Conservation (phyloP, 306 rosid species). For the Malus fusca region DNA sequence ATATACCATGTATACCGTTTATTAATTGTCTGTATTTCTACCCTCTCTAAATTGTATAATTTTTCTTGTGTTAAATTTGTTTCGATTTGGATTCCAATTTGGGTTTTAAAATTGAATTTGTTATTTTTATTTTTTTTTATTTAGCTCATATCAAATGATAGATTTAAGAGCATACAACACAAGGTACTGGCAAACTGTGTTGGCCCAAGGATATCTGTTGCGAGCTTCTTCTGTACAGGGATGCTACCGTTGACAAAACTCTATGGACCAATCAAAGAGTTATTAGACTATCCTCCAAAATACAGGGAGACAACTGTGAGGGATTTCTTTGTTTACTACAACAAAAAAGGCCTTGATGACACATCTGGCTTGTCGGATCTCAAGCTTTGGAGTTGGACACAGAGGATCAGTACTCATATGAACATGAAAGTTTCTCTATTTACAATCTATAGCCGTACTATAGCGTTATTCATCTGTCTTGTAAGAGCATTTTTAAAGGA, state of each 20-base stretch:
- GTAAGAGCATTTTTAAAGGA: too few species aligned
- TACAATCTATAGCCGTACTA: too few species aligned
- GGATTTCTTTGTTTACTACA: not conserved
- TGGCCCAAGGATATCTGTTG: conserved; percentile 7
- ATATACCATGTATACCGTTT: too few species aligned
- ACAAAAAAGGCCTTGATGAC: not conserved
- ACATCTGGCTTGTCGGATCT: not conserved
- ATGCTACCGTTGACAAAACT: not conserved
- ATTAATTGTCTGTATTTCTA: too few species aligned
- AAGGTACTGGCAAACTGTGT: conserved; percentile 16
- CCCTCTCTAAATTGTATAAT: too few species aligned
- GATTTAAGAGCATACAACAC: conserved; percentile 34
- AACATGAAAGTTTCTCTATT: too few species aligned
- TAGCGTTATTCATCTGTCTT: too few species aligned
- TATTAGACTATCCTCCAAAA: not conserved
- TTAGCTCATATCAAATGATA: conserved; percentile 30
- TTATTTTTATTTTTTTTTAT: not conserved
- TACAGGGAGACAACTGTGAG: not conserved
- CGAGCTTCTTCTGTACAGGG: not conserved
- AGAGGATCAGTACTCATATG: too few species aligned
- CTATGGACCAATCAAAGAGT: conserved; percentile 4
- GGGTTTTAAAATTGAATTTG: too few species aligned
- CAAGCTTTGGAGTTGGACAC: not conserved
- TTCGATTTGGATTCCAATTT: too few species aligned
- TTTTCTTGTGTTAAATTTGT: too few species aligned